Evolutionary conservation across 2,329 filamentous ascomycete species (phyloP), one percentile per base, ranked within the genome.

Genomic region (Calonectria leucothoes): DNA sequence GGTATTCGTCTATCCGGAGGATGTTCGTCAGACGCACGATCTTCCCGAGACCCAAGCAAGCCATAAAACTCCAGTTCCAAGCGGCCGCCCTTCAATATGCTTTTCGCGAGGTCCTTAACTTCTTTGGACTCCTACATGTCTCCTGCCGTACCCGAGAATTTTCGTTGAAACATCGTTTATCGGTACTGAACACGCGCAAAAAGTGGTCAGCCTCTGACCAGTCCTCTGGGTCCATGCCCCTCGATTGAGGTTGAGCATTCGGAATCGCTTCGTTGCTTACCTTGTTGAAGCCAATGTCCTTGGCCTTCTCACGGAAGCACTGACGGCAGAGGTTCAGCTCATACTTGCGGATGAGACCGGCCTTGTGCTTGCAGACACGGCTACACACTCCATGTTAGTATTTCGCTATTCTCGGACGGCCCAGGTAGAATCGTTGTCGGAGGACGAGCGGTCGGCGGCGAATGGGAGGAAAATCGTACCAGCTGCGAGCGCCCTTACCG

Each of bases 271-370:
- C 70, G 66, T 8, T 70, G 81, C 85, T 83, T 83, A 93, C 91
- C 92, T 94, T 93, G 88, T 91, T 88, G 88, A 94, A 94, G 83
- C 92, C 92, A 86, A 94, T 93, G 84, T 94, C 92, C 86, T 90
- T 87, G 80, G 91, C 87, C 90, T 93, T 93, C 89, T 94, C 92
- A 84, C 92, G 90, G 91, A 93, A 94, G 90, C 92, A 94, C 87
- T 94, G 92, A 91, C 92, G 92, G 91, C 92, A 94, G 86, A 94
- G 92, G 89, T 98, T 95, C 83, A 98, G 92, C 86, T 97, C 96
- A 91, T 99, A 99, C 91, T 99, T 99, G 91, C 97, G 96, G 93
- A 99, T 98, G 83, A 99, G 93, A 97, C 97, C 97, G 85, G 97
- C 96, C 86, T 92, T 93, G 94, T 99, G 96, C 86, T 95, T 95